These are phyloP conservation scores for Coemansia sp. DNA, from an alignment of 192 early-diverging fungal species.

Conservation along the genomic window DNA sequence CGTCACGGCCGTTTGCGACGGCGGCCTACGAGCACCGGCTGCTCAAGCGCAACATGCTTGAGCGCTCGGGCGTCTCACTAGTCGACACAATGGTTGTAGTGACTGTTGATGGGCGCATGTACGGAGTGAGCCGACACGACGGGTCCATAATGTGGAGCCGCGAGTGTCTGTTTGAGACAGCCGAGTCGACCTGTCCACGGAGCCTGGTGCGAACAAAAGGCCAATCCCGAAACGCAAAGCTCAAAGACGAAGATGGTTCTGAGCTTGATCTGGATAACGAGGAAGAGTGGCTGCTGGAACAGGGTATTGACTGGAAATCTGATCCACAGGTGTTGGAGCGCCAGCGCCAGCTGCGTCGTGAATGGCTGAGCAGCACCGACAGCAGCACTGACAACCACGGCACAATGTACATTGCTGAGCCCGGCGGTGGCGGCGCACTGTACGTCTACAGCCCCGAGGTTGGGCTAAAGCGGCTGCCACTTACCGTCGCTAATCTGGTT, in stretches of 20 bases:
- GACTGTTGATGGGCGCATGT: conserved; percentile 48
- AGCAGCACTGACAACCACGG: conserved; percentile 5
- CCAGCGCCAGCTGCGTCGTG: conserved; percentile 36
- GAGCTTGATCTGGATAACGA: conserved; percentile 24
- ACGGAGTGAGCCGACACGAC: conserved; percentile 44
- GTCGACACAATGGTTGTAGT: conserved; percentile 46
- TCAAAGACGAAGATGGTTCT: not conserved
- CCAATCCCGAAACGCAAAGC: not conserved
- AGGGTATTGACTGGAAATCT: conserved; percentile 53
- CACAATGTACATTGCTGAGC: conserved; percentile 48
- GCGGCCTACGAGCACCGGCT: conserved; percentile 32
- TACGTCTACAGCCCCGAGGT: conserved; percentile 39
- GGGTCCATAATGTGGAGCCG: conserved; percentile 50
- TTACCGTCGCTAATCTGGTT: conserved; percentile 71
- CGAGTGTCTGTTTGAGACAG: conserved; percentile 21
- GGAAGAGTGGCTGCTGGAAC: conserved; percentile 53
- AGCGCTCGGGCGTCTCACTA: conserved; percentile 30
- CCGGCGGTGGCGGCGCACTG: conserved; percentile 46
- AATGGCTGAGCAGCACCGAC: conserved; percentile 19
- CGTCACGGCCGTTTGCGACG: conserved; percentile 31
- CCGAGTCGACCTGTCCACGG: conserved; percentile 12
- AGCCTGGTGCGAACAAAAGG: conserved; percentile 44
- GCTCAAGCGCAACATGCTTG: conserved; percentile 35
- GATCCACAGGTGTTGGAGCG: conserved; percentile 38
- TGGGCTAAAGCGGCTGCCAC: conserved; percentile 60